Evolutionary conservation across 2,329 filamentous ascomycete genomes (phyloP).

Genomic region (Ceratocystis papillata): DNA sequence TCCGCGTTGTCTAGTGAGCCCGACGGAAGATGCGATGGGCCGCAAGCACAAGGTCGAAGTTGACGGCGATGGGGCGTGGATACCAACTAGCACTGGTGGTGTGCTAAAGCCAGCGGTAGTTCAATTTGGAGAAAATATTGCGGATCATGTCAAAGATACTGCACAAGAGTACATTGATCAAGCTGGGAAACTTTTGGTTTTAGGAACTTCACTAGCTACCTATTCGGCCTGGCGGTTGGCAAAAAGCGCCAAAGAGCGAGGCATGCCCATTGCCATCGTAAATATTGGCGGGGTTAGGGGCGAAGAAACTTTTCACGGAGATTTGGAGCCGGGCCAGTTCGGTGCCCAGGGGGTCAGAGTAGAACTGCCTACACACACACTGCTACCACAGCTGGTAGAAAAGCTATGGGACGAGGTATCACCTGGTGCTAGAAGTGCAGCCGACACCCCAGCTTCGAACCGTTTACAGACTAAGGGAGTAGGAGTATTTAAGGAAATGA

Average conservation of each 20-base stretch:
- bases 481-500: constrained; percentile 48
- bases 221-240: constrained; percentile 90
- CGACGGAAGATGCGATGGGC: not conserved
- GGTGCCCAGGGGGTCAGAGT: constrained; percentile 46
- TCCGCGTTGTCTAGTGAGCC: constrained; percentile 59
- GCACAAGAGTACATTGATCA: constrained; percentile 73
- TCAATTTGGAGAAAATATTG: constrained; percentile 93
- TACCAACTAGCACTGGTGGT: constrained; percentile 53
- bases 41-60: constrained; percentile 46
- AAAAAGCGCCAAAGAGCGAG: constrained; percentile 67
- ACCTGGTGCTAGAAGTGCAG: not conserved
- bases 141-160: constrained; percentile 53
- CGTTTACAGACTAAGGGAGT: constrained; percentile 26
- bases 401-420: constrained; percentile 31
- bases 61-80: constrained; percentile 66
- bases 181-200: constrained; percentile 61
- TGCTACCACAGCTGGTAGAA: constrained; percentile 48
- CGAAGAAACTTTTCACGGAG: constrained; percentile 59
- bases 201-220: constrained; percentile 86
- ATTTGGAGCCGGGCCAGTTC: constrained; percentile 41
- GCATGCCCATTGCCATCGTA: constrained; percentile 76
- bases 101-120: constrained; percentile 86
- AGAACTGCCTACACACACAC: constrained; percentile 46
- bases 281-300: constrained; percentile 79
- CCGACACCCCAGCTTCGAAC: not conserved